Conservation (phyloP, 2,329 filamentous ascomycete species). For the Elsinoe ampelina region DNA sequence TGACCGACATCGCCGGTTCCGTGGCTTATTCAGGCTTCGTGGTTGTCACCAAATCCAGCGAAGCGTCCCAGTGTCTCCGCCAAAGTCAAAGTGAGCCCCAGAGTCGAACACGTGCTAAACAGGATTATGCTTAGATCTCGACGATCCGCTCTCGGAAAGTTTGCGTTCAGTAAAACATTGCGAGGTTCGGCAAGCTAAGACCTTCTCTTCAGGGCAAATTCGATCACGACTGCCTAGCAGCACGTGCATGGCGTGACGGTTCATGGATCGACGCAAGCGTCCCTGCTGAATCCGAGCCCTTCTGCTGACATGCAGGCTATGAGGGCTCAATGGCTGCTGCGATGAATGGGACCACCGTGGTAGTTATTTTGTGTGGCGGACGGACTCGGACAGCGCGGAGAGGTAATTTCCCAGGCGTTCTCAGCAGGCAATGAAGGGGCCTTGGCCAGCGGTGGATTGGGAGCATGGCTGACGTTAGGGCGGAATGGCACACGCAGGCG, state of each 20-base stretch:
- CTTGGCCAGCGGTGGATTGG: not conserved
- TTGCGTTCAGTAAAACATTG: not conserved
- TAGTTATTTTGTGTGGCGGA: not conserved
- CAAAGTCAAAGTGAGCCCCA: not conserved
- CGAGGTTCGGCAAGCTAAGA: not conserved
- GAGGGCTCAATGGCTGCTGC: too few species aligned
- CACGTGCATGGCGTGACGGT: not conserved
- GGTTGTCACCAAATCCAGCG: not conserved
- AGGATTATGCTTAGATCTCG: conserved; percentile 1
- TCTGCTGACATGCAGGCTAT: too few species aligned
- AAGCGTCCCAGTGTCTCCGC: not conserved
- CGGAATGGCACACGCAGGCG: conserved; percentile 2
- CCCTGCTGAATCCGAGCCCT: too few species aligned
- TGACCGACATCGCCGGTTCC: not conserved
- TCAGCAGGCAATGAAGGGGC: not conserved
- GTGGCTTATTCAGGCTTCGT: not conserved
- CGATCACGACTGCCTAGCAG: not conserved
- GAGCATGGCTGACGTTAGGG: not conserved
- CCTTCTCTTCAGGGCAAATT: not conserved
- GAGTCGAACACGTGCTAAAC: not conserved
- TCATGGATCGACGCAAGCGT: too few species aligned
- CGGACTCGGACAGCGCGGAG: not conserved
- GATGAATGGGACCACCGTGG: too few species aligned
- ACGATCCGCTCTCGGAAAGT: not conserved
- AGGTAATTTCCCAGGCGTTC: not conserved